Evolutionary conservation across 2,329 filamentous ascomycete species (phyloP), one percentile per base, ranked within the genome.

Genomic region (Cladosporium velox): DNA sequence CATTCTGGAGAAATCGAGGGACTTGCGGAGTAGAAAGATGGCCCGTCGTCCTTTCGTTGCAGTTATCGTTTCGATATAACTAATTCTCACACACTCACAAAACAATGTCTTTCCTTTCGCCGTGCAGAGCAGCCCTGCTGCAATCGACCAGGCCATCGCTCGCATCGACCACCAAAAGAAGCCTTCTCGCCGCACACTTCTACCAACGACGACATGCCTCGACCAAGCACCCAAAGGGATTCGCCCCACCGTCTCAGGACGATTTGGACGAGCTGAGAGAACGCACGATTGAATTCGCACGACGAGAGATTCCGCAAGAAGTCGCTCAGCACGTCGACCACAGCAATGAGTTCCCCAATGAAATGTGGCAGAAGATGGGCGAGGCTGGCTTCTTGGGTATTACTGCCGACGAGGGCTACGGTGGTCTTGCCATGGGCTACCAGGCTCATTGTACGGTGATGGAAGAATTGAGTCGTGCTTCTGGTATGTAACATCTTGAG

Each of bases 381-480:
- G 90, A 93, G 70, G 95, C 95, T 38, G 95, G 87, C 7, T 90
- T 98, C 72, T 85, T 98, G 32, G 95, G 95, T 67, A 91, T 97
- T 73, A 98, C 95, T 10, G 95, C 92, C 21, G 92, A 97, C 74
- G 93, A 97, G 80, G 90, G 92, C 65, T 92, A 95, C 62, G 95
- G 95, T 44, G 95, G 94, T 2, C 80, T 98, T 55, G 91, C 85
- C 1, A 90, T 98, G 88, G 95, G 95, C 12, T 99, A 98, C 79
- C 94, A 98, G 81, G 94, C 95, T 54, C 95, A 99, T 80, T 96
- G 92, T 76, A 84, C 97, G 7, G 92, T 97, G 55, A 91, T 98
- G 88, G 95, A 99, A 80, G 95, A 98, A 83, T 84, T 99, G 51
- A 95, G 91, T 65, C 86, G 94, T 66, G 94, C 94, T 2, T 94